Evolutionary conservation across 352 stramenopile genomes (phyloP), one percentile per base, ranked within the genome.

Genomic region (Pythium brassicae): DNA sequence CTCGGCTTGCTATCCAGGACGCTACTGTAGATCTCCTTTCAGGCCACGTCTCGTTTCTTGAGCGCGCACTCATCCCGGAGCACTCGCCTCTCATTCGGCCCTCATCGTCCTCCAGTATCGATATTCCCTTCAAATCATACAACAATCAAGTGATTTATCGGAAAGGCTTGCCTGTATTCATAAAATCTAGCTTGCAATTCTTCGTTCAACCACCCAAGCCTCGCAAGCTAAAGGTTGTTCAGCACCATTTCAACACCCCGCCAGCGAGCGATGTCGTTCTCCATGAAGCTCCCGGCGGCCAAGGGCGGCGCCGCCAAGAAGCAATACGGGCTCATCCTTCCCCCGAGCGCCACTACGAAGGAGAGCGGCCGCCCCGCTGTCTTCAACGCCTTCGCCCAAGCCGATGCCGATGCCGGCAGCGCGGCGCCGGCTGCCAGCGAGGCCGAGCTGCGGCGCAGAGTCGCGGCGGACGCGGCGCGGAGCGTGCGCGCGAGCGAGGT

Each of bases 401-500:
- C 44, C 37, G 46, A 19, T 50, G 20, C 39, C 12, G 10, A 17
- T 26, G n/a, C 17, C 19, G 11, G 23, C 32, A 7, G 14, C 32
- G 32, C 5, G 2, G 22, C 45, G 1, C 8, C 20, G 2, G 23
- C 32, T 2, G 35, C 32, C 6, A 55, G 12, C 4, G 14, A 29
- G 9, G 14, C 50, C 1, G 12, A 34, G 12, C 40, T 52, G 44
- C 48, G 59, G 12, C 66, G 70, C 39, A 62, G 64, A 29, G 74
- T 87, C 10, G 74, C 59, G 7, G 55, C 63, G 9, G 76, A 89
- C 53, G 78, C 78, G 4, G 66, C 69, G 29, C 76, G 76, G 27
- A 87, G 74, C 55, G 57, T 86, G 17, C 74, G 83, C 39, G 57
- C 75, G 50, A 68, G 54, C 10, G 67, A 86, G 34, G 74, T 87